Evolutionary conservation across 306 rosid genomes (phyloP), one percentile per base, ranked within the genome.

Genomic region (Astragalus glycyphyllos): DNA sequence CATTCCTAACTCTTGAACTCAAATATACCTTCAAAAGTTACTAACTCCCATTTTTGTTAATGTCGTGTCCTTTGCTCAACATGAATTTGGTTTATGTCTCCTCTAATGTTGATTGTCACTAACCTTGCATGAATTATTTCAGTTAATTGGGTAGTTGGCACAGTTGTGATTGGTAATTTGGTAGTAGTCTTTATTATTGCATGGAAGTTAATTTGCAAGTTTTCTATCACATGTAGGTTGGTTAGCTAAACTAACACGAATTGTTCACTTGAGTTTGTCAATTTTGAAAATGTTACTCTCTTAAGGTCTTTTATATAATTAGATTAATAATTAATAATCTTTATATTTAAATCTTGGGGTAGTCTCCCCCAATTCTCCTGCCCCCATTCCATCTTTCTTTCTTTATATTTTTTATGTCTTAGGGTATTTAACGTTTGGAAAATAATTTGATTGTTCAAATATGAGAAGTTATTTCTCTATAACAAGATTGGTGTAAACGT

Each of bases 61-160:
- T 31, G 31, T 34, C 10, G 26, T 51, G 58, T 42, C 32, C 13
- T 8, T 4, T 15, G 16, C 57, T 41, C 48, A 12, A 53, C 15
- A 42, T 11, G 58, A 40, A 40, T 64, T 74, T 74, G 72, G 79
- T 74, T 54, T 53, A 16, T 53, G 55, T 73, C 32, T 9, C 62
- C 58, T 49, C 38, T 38, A 61, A 37, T 20, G 47, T 53, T 53
- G 13, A 42, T 35, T 38, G n/a, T 63, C 15, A 62, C 56, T 12
- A 17, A 12, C 46, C 71, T 50, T 73, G 16, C 26, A 35, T 14
- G 15, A 11, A 46, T 13, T 48, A n/a, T 34, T 72, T 56, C 1
- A 56, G 34, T 56, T 26, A 35, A 69, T 41, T 35, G 29, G 65
- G 38, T 72, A 9, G 48, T 10, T 11, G 4, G 6, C 57, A 46